Evolutionary conservation across 1,139 yeast genomes (phyloP), one percentile per base, ranked within the genome.

Genomic region (Blastobotrys arbuscula): DNA sequence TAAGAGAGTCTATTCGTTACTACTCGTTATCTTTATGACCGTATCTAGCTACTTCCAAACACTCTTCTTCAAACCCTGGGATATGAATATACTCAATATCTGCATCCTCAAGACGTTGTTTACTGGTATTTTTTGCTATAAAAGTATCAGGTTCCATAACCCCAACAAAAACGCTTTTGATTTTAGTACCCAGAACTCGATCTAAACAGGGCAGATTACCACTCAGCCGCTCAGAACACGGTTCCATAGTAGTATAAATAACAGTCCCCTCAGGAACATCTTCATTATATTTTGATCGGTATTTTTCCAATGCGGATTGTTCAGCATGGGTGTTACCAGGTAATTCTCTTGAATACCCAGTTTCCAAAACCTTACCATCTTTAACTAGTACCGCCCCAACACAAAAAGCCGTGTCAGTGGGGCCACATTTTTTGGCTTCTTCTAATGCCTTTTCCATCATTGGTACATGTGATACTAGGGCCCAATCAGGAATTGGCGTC

Each of bases 251-350:
- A 0, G 98, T 92, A 65, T 87, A 94, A 12, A 92, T 68, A 39
- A 84, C 88, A 0, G 95, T 80, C 0, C 96, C 96, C 16, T 61
- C 63, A 0, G 97, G 97, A 0, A 88, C 73, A 4, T 63, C 56
- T 33, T 60, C 56, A 2, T 78, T 77, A 30, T 56, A 53, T n/a
- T 60, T 57, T 19, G 62, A 47, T 57, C 74, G 80, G 58, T 82
- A 84, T 64, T 94, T 94, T 41, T 82, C 85, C 50, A 94, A 66
- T 0, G 97, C 97, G 70, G 95, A 84, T 62, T 94, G 97, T 62
- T 94, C 99, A 1, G 98, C 98, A 65, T 94, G 99, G 0, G 99
- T 94, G 63, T 94, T 94, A 0, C 98, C 98, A 16, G 85, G 87
- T 2, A 92, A 69, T 63, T 94, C 98, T 51, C 98, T 74, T 0